Base-by-base conservation (phyloP, 192 early-diverging fungal genomes). In the Chytriomyces sp. region DNA sequence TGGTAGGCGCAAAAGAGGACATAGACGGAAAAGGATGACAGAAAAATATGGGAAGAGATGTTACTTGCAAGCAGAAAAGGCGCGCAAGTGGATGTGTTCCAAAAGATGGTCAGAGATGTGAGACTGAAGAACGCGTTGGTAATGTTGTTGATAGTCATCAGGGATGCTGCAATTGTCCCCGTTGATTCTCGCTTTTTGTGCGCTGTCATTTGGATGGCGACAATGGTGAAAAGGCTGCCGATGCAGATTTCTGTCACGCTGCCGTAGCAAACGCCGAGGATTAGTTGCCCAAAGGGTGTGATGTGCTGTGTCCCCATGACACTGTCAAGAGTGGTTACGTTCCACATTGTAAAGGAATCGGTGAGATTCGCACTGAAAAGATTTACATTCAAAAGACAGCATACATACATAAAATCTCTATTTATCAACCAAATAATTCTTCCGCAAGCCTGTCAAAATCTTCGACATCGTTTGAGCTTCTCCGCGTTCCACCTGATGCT, bases 381-480 rank as follows among this genome's bases (percentile, higher is more conserved):
- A n/a, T n/a, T n/a, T n/a, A n/a, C n/a, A n/a, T n/a, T n/a, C n/a
- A n/a, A n/a, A n/a, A n/a, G n/a, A n/a, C n/a, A n/a, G n/a, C n/a
- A n/a, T n/a, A n/a, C n/a, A n/a, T n/a, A n/a, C n/a, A n/a, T n/a
- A n/a, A n/a, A n/a, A 49, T n/a, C 10, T 49, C 41, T 17, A 19
- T 25, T 28, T 28, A 5, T 30, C 30, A 61, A 12, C 62, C 62
- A 44, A 64, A 64, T 12, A 64, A 38, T 44, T 64, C 62, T 7
- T 64, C 62, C n/a, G 62, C 62, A 12, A 64, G 40, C 26, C 28
- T 8, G 6, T 38, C 19, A 30, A 64, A 64, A 26, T 64, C 62
- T 38, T 64, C 62, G n/a, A n/a, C n/a, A n/a, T 17, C 37, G 2
- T 64, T 19, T 5, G 62, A 64, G 19, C 5, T 10, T 5, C 25